These are phyloP conservation scores for Articulospora tetracladia DNA, from an alignment of 495 filamentous ascomycete genomes.

Conservation along the genomic window DNA sequence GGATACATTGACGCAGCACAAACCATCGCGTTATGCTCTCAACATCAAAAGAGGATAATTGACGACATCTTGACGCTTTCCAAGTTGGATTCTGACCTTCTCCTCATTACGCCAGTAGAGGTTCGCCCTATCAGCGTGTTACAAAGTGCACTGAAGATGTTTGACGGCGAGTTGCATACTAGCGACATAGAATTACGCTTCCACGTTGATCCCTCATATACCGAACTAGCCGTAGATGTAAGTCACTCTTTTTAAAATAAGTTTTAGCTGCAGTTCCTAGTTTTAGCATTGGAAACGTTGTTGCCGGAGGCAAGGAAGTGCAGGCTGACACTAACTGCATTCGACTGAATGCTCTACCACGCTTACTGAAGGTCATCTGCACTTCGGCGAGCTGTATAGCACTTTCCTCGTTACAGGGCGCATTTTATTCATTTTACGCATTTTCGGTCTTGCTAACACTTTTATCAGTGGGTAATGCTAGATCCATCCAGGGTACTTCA, in stretches of 20 bases:
- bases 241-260: neutral
- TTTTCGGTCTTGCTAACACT: conserved; percentile 27
- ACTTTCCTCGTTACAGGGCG: too few relatives aligned
- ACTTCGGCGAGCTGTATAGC: too few relatives aligned
- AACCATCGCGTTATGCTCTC: conserved; percentile 76
- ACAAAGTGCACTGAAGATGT: conserved; percentile 62
- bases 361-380: too few relatives aligned
- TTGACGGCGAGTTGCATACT: conserved; percentile 52
- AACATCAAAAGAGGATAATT: conserved; percentile 74
- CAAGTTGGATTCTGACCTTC: conserved; percentile 74
- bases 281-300: too few relatives aligned
- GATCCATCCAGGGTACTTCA: conserved; percentile 75
- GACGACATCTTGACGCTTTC: conserved; percentile 72
- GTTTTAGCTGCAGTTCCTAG: conserved; percentile 59
- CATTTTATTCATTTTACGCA: conserved; percentile 54
- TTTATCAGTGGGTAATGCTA: conserved; percentile 60
- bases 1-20: conserved; percentile 68
- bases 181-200: conserved; percentile 51
- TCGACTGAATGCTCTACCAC: too few relatives aligned
- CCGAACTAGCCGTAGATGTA: conserved; percentile 39
- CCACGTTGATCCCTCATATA: conserved; percentile 49
- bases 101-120: conserved; percentile 70
- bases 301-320: too few relatives aligned
- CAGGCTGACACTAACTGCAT: too few relatives aligned
- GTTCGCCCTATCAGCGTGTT: conserved; percentile 67